Evolutionary conservation across 192 early-diverging fungal species (phyloP).

Genomic region (Coemansia sp.): DNA sequence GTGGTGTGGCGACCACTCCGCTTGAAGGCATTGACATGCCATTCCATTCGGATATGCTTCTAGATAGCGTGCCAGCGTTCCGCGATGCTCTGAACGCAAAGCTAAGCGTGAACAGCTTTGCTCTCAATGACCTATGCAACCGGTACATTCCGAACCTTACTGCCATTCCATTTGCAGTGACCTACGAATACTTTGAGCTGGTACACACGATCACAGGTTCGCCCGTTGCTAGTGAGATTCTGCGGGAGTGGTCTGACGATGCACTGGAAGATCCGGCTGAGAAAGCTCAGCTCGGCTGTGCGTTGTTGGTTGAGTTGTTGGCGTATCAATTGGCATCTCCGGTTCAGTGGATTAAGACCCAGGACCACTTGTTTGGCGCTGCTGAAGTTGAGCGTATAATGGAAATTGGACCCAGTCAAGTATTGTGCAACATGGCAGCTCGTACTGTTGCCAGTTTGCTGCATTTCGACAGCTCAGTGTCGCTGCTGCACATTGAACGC

Average conservation of each 20-base stretch:
- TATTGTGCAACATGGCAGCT: constrained; percentile 84
- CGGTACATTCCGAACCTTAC: constrained; percentile 97
- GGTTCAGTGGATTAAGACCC: constrained; percentile 94
- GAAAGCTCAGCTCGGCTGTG: constrained; percentile 73
- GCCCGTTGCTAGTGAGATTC: constrained; percentile 60
- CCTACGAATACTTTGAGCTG: constrained; percentile 71
- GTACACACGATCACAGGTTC: constrained; percentile 74
- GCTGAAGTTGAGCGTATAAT: constrained; percentile 79
- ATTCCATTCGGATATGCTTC: constrained; percentile 82
- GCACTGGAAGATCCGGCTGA: constrained; percentile 42
- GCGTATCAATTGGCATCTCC: constrained; percentile 93
- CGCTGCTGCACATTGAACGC: constrained; percentile 22
- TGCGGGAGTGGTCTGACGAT: constrained; percentile 64
- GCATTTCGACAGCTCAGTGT: neutral
- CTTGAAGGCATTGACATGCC: constrained; percentile 91
- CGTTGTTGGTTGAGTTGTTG: constrained; percentile 81
- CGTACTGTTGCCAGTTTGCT: constrained; percentile 23
- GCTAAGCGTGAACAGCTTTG: constrained; percentile 66
- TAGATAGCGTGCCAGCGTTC: constrained; percentile 81
- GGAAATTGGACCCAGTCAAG: constrained; percentile 84
- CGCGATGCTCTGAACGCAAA: constrained; percentile 73
- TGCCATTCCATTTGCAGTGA: constrained; percentile 80
- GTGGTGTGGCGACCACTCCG: constrained; percentile 86
- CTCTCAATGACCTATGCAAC: constrained; percentile 64
- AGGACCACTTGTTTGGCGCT: constrained; percentile 77